Conservation (phyloP, 2,329 filamentous ascomycete species). For the Pochonia chlamydosporia region DNA sequence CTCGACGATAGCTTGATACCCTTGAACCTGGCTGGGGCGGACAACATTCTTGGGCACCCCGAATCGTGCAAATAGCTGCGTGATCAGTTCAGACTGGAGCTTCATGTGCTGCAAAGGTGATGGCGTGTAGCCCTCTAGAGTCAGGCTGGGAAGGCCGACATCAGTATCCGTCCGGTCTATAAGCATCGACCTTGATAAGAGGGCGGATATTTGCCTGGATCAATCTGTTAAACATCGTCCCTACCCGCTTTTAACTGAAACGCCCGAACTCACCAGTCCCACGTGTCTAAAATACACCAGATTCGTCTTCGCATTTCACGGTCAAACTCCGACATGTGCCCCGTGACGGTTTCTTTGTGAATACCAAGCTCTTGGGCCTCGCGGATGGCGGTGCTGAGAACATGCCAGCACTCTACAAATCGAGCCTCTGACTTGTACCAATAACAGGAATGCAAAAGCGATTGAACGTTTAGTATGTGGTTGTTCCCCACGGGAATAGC, state of each 20-base stretch:
- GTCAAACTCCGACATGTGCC: constrained; percentile 25
- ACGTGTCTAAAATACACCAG: constrained; percentile 31
- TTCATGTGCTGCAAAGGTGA: constrained; percentile 31
- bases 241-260: too few relatives aligned
- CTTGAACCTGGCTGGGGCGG: constrained; percentile 21
- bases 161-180: constrained; percentile 28
- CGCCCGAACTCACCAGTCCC: constrained; percentile 27
- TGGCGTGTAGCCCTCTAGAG: constrained; percentile 23
- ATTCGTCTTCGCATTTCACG: constrained; percentile 28
- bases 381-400: constrained; percentile 26
- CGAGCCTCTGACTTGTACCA: constrained; percentile 32
- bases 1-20: constrained; percentile 29
- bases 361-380: constrained; percentile 32
- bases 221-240: neutral
- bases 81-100: constrained; percentile 28
- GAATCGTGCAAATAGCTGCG: constrained; percentile 23
- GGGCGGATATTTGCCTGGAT: constrained; percentile 28
- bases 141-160: constrained; percentile 24
- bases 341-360: constrained; percentile 22
- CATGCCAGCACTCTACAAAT: constrained; percentile 32
- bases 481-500: constrained; percentile 26
- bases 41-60: constrained; percentile 22
- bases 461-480: constrained; percentile 28
- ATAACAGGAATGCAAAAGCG: constrained; percentile 30
- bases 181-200: constrained; percentile 27